These are phyloP conservation scores for Quercus gilva DNA, from an alignment of 306 rosid genomes.

Conservation along the genomic window DNA sequence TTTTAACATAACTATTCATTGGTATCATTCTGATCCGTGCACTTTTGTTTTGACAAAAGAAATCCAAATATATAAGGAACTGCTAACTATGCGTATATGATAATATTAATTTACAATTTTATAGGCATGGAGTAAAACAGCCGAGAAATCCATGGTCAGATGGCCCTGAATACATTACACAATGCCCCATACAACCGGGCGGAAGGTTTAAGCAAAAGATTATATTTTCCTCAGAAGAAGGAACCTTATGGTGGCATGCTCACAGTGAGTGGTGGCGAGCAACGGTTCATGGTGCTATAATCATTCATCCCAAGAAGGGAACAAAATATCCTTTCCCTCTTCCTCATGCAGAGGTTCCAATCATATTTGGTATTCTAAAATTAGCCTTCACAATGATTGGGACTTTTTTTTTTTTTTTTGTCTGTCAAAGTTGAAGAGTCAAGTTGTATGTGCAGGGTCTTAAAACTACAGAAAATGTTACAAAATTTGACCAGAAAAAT, in stretches of 20 bases:
- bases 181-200: slow-evolving; percentile 51
- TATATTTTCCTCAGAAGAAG: slow-evolving; percentile 41
- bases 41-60: too few relatives aligned
- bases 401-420: background rate
- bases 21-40: slow-evolving; percentile 22
- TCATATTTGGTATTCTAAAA: slow-evolving; percentile 39
- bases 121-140: slow-evolving; percentile 52
- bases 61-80: too few relatives aligned
- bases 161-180: slow-evolving; percentile 48
- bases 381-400: background rate
- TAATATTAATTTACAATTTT: background rate
- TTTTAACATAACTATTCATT: slow-evolving; percentile 53
- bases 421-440: background rate
- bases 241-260: slow-evolving; percentile 77
- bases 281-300: slow-evolving; percentile 53
- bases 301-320: slow-evolving; percentile 34
- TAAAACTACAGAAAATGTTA: background rate
- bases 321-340: slow-evolving; percentile 36
- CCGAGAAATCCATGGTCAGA: slow-evolving; percentile 55
- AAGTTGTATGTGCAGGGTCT: background rate
- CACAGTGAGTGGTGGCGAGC: slow-evolving; percentile 67
- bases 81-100: too few relatives aligned
- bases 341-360: slow-evolving; percentile 40
- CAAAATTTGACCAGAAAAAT: background rate
- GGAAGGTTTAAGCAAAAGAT: slow-evolving; percentile 35